These are phyloP conservation scores for Acrocalymma vagum DNA, from an alignment of 2,329 filamentous ascomycete species.

Conservation along the genomic window DNA sequence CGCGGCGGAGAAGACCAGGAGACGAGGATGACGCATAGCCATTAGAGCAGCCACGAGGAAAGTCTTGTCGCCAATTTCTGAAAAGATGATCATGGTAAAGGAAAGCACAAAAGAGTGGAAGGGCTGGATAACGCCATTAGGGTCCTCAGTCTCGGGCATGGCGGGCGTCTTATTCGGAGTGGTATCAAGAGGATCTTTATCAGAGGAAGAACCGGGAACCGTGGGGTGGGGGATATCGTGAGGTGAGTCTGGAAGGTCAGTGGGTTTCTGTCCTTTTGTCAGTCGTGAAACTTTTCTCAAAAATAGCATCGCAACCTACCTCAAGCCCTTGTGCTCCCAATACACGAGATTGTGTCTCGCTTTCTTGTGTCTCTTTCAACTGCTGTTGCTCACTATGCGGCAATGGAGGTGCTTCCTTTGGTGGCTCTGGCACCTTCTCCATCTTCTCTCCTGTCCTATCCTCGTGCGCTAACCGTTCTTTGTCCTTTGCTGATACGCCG, in stretches of 20 bases:
- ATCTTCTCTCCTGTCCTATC: constrained; percentile 70
- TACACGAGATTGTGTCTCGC: constrained; percentile 25
- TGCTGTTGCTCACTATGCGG: constrained; percentile 83
- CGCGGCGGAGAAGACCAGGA: constrained; percentile 95
- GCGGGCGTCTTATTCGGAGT: constrained; percentile 32
- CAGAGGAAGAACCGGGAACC: constrained; percentile 69
- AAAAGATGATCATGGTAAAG: constrained; percentile 96
- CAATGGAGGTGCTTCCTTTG: constrained; percentile 84
- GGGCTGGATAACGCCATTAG: constrained; percentile 74
- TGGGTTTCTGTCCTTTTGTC: constrained; percentile 70
- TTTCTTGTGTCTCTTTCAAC: constrained; percentile 22
- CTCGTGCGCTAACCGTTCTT: constrained; percentile 74
- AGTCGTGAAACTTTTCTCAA: constrained; percentile 8
- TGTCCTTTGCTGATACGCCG: constrained; percentile 87
- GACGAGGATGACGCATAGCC: constrained; percentile 97
- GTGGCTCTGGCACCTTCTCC: constrained; percentile 80
- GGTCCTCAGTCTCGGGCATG: constrained; percentile 54
- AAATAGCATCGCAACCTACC: constrained; percentile 25
- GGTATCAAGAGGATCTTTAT: constrained; percentile 64
- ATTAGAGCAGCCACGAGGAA: constrained; percentile 97
- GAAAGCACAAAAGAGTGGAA: constrained; percentile 91
- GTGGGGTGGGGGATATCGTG: constrained; percentile 77
- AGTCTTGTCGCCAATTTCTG: constrained; percentile 97
- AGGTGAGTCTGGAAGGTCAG: constrained; percentile 79
- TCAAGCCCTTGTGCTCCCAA: constrained; percentile 49